Conservation (phyloP, 768 basidiomycete species). For the Vararia minispora region DNA sequence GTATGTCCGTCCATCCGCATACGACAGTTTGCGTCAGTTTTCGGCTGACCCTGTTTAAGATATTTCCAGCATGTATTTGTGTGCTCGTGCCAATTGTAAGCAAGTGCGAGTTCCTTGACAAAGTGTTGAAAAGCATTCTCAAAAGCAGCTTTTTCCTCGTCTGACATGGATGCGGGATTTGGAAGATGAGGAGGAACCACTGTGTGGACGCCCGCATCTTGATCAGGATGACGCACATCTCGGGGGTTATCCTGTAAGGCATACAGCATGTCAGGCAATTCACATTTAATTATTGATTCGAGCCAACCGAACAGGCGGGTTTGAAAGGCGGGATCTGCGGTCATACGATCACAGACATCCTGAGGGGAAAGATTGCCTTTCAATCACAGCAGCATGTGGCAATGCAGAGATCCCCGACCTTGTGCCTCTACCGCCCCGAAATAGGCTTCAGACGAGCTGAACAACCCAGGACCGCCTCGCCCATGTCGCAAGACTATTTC, state of each 20-base stretch:
- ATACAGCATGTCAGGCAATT: conserved; percentile 12
- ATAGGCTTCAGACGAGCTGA: conserved; percentile 24
- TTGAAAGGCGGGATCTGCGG: conserved; percentile 14
- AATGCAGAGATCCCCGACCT: conserved; percentile 27
- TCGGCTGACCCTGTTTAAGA: conserved; percentile 13
- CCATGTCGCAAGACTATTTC: conserved; percentile 10
- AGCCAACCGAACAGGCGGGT: conserved; percentile 14
- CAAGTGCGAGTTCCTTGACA: conserved; percentile 10
- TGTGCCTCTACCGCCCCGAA: conserved; percentile 32
- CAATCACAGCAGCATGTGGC: conserved; percentile 31
- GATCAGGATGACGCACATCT: neutral
- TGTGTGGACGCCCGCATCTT: no score
- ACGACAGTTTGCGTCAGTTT: conserved; percentile 18
- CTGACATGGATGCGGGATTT: neutral
- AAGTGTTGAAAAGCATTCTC: neutral
- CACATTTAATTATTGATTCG: conserved; percentile 18
- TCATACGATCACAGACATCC: neutral
- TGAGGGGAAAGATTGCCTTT: conserved; percentile 10
- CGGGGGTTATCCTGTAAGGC: neutral
- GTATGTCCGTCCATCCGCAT: conserved; percentile 12
- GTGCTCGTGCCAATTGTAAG: conserved; percentile 26
- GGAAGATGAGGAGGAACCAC: no score
- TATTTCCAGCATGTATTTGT: conserved; percentile 28
- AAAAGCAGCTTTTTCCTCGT: neutral
- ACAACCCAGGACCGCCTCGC: conserved; percentile 17